These are phyloP conservation scores for Ganoderma meredithae DNA, from an alignment of 1,284 basidiomycete species.

Conservation along the genomic window DNA sequence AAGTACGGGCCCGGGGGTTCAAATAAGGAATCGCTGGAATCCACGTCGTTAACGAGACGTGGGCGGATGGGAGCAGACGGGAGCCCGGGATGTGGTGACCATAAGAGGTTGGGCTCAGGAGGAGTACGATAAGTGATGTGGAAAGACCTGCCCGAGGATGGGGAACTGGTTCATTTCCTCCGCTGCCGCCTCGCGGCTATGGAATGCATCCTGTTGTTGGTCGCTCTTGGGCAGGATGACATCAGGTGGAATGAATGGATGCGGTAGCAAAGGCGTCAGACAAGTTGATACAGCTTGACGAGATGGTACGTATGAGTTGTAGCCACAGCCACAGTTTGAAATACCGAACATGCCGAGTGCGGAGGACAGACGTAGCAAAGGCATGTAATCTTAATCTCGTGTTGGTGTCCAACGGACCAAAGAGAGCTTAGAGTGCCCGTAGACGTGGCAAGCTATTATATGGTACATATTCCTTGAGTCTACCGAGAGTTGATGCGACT, in stretches of 20 bases:
- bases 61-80: neutral
- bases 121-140: neutral
- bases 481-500: too few relatives aligned
- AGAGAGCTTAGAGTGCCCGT: too few relatives aligned
- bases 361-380: too few relatives aligned
- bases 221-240: neutral
- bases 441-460: too few relatives aligned
- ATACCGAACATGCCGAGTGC: too few relatives aligned
- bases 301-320: neutral
- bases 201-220: conserved; percentile 4
- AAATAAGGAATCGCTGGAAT: neutral
- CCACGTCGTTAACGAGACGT: conserved; percentile 1
- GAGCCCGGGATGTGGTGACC: neutral
- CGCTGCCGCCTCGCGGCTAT: neutral
- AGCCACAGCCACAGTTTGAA: neutral
- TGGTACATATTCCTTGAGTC: too few relatives aligned
- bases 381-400: too few relatives aligned
- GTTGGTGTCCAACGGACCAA: too few relatives aligned
- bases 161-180: neutral
- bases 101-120: conserved; percentile 4
- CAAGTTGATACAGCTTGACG: neutral
- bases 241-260: neutral
- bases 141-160: neutral
- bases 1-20: neutral
- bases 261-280: neutral